These are phyloP conservation scores for Daedaleopsis nitida DNA, from an alignment of 768 basidiomycete genomes.

Conservation along the genomic window DNA sequence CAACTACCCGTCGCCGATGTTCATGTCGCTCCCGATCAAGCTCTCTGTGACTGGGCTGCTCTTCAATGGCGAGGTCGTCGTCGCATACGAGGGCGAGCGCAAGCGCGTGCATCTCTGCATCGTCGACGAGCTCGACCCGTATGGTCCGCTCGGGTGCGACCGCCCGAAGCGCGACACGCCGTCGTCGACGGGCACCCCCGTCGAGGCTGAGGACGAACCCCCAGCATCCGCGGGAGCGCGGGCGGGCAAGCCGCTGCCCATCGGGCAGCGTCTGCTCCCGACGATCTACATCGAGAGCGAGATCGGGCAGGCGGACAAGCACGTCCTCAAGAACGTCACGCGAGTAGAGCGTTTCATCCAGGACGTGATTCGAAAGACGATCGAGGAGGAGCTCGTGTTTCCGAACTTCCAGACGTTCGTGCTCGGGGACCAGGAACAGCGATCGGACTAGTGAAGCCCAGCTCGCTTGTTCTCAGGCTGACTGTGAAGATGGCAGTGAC, in stretches of 20 bases:
- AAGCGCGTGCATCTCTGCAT: conserved; percentile 85
- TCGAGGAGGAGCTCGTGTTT: conserved; percentile 95
- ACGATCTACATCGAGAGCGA: conserved; percentile 93
- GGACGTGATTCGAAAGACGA: conserved; percentile 90
- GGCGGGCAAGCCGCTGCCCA: conserved; percentile 67
- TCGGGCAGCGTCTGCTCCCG: conserved; percentile 83
- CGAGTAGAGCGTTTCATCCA: conserved; percentile 95
- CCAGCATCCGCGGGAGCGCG: conserved; percentile 37
- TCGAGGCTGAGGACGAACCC: conserved; percentile 65
- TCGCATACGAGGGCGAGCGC: conserved; percentile 88
- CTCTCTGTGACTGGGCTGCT: conserved; percentile 89
- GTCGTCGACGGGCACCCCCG: conserved; percentile 50
- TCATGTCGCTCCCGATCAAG: conserved; percentile 96
- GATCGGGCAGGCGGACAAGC: conserved; percentile 94
- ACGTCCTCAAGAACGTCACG: conserved; percentile 93
- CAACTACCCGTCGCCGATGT: conserved; percentile 94
- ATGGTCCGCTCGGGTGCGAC: conserved; percentile 60
- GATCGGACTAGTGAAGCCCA: background rate
- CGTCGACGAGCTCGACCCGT: conserved; percentile 85
- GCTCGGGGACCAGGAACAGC: conserved; percentile 24
- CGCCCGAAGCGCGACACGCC: conserved; percentile 32
- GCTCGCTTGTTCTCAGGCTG: background rate
- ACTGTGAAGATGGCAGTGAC: background rate
- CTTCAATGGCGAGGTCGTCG: conserved; percentile 83
- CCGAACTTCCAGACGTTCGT: conserved; percentile 87